These are phyloP conservation scores for Staphylotrichum tortipilum DNA, from an alignment of 495 filamentous ascomycete species.

Conservation along the genomic window DNA sequence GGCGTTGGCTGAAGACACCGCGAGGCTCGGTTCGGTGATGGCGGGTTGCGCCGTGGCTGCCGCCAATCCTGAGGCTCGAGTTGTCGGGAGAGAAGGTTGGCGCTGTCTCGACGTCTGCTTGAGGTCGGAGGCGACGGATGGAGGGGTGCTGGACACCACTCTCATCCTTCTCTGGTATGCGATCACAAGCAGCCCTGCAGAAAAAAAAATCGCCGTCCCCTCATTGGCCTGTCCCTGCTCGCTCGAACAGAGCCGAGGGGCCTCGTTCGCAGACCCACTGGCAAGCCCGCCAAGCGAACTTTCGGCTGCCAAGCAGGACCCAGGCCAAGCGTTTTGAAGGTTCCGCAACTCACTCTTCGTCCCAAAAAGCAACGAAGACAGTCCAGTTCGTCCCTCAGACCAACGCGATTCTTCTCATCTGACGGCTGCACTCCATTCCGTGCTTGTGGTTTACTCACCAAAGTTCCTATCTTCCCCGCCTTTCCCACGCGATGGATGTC, in stretches of 20 bases:
- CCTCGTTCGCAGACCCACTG: too few species aligned
- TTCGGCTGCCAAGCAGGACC: too few species aligned
- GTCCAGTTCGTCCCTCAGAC: too few species aligned
- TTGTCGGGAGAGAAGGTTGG: neutral
- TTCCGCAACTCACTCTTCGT: neutral
- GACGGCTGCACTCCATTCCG: too few species aligned
- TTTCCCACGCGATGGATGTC: slow-evolving; percentile 41
- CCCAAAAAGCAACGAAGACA: neutral
- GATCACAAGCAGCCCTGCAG: too few species aligned
- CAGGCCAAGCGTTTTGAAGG: neutral
- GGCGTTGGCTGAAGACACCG: neutral
- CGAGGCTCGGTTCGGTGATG: neutral
- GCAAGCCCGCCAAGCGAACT: neutral
- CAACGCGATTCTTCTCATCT: too few species aligned
- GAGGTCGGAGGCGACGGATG: neutral
- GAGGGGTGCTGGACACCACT: too few species aligned
- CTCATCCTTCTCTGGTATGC: too few species aligned
- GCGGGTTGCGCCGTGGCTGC: neutral
- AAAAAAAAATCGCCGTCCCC: neutral
- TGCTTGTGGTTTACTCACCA: too few species aligned
- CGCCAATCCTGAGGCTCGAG: neutral
- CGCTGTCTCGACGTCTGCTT: neutral
- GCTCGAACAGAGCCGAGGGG: too few species aligned
- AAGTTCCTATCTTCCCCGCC: too few species aligned
- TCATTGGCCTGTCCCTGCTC: slow-evolving; percentile 8